Evolutionary conservation across 2,329 filamentous ascomycete genomes (phyloP), one percentile per base, ranked within the genome.

Genomic region (Penicillium digitatum): DNA sequence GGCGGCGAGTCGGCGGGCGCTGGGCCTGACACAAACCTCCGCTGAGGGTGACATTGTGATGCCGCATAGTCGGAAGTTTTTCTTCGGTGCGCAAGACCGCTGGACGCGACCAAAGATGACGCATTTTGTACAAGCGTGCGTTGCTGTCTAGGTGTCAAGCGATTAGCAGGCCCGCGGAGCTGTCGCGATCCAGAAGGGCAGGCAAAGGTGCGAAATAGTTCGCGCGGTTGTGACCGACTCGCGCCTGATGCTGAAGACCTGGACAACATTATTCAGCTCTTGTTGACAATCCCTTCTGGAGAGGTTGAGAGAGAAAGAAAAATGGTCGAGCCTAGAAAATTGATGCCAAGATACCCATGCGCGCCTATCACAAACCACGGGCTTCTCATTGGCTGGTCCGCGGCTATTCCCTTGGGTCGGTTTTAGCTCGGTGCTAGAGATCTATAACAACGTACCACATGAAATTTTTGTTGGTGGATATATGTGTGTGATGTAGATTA

Each of bases 221-320:
- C 55, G 40, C 66, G 66, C 32, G 67, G 64, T 50, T 63, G 66
- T 37, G 68, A 56, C 54, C 66, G 56, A 56, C 62, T 67, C 32
- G 63, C 64, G 47, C 64, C 68, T 35, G 65, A 62, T 43, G 68
- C 62, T 42, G 69, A 66, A 57, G 64, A 63, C 59, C 64, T 63
- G 51, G 72, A 68, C 45, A 74, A 57, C 74, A 76, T 76, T 42
- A 35, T 71, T 47, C 54, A 27, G 52, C 48, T 56, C 54, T 61
- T 62, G 58, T 52, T 44, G 32, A 43, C 27, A 44, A 14, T 32
- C 18, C 29, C 20, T 34, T 12, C 24, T 11, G 9, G 31, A 45
- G 29, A 24, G 39, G 44, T 45, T 46, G 53, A 54, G 51, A 48
- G 57, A 58, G 52, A 27, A 56, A 54, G 38, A 52, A 65, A 62